A percentile compares a stretch with the other conserved stretches of the same genome.
Evolutionary conservation across 1,284 basidiomycete genomes (phyloP).

Genomic region (Meira nashicola): DNA sequence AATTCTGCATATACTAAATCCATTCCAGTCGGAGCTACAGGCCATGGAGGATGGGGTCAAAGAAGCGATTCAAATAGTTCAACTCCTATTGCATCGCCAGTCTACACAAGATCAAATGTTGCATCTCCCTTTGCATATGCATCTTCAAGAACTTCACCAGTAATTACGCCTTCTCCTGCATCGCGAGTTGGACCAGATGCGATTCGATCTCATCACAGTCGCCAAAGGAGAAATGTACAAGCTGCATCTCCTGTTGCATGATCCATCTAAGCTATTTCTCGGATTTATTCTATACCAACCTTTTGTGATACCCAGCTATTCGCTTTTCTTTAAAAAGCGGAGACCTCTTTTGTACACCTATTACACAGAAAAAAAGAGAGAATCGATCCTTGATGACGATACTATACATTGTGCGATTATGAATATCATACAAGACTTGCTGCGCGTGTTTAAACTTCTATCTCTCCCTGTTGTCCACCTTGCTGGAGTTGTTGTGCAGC

Average conservation of each 20-base stretch:
- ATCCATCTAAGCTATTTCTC: no score
- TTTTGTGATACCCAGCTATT: no score
- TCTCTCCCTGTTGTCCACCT: not conserved
- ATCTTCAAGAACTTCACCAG: not conserved
- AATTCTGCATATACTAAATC: not conserved
- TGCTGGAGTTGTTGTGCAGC: slow-evolving; percentile 25
- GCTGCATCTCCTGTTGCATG: no score
- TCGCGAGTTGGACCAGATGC: not conserved
- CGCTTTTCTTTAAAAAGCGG: no score
- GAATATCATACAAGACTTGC: not conserved
- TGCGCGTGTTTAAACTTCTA: not conserved
- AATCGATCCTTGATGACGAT: no score
- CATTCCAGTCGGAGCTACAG: slow-evolving; percentile 1
- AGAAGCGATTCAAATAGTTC: not conserved
- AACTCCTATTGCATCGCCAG: not conserved
- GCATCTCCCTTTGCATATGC: not conserved
- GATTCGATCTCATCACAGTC: not conserved
- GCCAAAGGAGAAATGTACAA: not conserved
- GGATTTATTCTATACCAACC: no score
- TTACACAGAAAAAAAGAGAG: no score
- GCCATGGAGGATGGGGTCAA: slow-evolving; percentile 2
- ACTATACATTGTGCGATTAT: no score
- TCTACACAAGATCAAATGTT: not conserved
- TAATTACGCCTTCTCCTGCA: not conserved
- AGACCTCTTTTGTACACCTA: no score